Evolutionary conservation across 2,329 filamentous ascomycete genomes (phyloP).

Genomic region (Rhinocladiella similis): DNA sequence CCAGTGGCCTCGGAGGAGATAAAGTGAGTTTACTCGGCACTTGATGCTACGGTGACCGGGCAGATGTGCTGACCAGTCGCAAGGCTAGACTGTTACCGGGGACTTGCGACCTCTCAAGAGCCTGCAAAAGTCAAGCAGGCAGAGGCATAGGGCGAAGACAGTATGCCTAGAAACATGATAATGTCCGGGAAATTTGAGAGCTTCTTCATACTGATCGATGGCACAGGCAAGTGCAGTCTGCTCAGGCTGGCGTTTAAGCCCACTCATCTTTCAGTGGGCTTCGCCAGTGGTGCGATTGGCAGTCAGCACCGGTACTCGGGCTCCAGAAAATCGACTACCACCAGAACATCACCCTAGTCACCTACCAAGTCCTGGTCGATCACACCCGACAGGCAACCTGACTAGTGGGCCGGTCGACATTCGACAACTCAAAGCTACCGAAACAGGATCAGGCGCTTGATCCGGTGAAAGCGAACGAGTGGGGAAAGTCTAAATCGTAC

Average conservation of each 20-base stretch:
- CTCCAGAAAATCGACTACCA: constrained; percentile 9
- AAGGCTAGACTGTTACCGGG: neutral
- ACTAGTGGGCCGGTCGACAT: constrained; percentile 12
- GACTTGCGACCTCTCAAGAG: no score
- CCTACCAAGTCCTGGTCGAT: neutral
- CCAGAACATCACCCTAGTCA: neutral
- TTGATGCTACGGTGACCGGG: neutral
- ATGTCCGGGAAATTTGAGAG: neutral
- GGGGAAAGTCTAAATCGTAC: constrained; percentile 17
- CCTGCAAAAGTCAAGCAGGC: neutral
- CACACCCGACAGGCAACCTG: constrained; percentile 7
- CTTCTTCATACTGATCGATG: neutral
- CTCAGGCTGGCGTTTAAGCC: neutral
- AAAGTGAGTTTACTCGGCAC: neutral
- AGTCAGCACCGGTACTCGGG: neutral
- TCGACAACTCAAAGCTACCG: constrained; percentile 4
- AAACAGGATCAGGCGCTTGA: constrained; percentile 5
- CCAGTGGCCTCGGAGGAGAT: neutral
- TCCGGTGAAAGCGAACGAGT: constrained; percentile 4
- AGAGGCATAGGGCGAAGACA: neutral
- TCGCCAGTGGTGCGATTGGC: constrained; percentile 12
- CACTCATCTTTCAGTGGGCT: no score
- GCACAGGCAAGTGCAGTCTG: neutral
- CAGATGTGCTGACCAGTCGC: constrained; percentile 8
- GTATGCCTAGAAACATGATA: neutral